These are phyloP conservation scores for Haplosporangium sp. DNA, from an alignment of 371 early-diverging fungal species.

Conservation along the genomic window DNA sequence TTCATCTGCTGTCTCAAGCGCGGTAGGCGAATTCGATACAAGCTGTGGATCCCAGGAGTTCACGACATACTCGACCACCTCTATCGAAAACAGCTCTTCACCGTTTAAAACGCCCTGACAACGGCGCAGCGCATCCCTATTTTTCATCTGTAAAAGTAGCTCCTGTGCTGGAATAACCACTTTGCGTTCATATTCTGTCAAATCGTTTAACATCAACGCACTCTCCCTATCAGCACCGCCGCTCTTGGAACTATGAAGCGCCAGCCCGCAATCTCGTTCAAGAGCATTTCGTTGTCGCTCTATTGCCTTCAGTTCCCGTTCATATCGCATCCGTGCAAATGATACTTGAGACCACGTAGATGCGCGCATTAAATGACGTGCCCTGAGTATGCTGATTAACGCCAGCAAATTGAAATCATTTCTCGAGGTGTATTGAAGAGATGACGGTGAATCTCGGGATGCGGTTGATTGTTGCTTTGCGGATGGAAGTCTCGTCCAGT, in stretches of 20 bases:
- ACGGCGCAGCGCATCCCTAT: not conserved
- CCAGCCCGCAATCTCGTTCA: conserved; percentile 17
- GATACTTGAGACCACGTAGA: conserved; percentile 34
- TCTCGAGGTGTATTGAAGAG: not conserved
- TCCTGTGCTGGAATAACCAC: conserved; percentile 24
- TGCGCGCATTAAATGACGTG: conserved; percentile 37
- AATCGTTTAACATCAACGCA: not conserved
- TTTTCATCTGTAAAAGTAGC: conserved; percentile 1
- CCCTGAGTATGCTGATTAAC: conserved; percentile 32
- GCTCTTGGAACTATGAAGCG: not conserved
- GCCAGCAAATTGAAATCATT: conserved; percentile 10
- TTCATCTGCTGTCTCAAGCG: too few species aligned
- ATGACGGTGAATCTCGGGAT: not conserved
- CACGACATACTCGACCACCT: conserved; percentile 29
- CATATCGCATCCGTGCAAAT: conserved; percentile 30
- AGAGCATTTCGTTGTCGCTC: not conserved
- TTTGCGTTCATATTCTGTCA: conserved; percentile 24
- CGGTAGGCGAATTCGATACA: not conserved
- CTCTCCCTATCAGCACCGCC: not conserved
- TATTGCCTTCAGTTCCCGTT: conserved; percentile 23
- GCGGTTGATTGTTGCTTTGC: not conserved
- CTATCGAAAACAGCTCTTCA: conserved; percentile 3
- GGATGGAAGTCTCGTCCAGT: not conserved
- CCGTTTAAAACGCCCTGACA: not conserved
- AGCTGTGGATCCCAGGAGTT: conserved; percentile 38